Base-by-base conservation (phyloP, 768 basidiomycete species). In the Boletus rubescentipes region DNA sequence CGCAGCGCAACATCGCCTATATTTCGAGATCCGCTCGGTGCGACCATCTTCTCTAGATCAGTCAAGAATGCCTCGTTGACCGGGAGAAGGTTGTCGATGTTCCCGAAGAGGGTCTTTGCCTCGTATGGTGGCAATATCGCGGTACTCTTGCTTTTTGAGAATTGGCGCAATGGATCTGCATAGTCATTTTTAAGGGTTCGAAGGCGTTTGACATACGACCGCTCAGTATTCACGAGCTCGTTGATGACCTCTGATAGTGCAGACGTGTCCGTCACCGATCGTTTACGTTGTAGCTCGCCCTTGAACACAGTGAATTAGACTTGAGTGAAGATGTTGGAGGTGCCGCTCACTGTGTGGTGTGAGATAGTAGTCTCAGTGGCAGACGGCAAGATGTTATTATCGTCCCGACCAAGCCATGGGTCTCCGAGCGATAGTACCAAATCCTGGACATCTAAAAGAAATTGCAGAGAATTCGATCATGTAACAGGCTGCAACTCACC, bases 71-170 rank as follows among this genome's bases (percentile, higher is more conserved):
- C 84, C 63, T 92, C 89, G 63, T 98, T 93, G n/a, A 92, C 89
- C 1, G 86, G 86, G 4, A 98, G 71, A 20, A 99, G 79, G 47
- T 83, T 86, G 69, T 98, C 95, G 46, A 98, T 81, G 72, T 99
- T 98, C 50, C 91, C 92, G 61, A 99, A 98, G 21, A 99, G 79
- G 1, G 84, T 91, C 59, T 91, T 94, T 32, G 95, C 95, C 68
- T 98, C 91, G 68, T 96, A 98, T 20, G 84, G 72, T 1, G 90
- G 87, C 41, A 99, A 81, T 61, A 99, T 91, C 34, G 89, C 85
- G 0, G 91, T 94, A 54, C 88, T 86, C 66, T 91, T 90, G 68
- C 80, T 86, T 50, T 83, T 81, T 20, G 96, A 84, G 67, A 95
- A 99, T 40, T 81, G 81, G 35, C 94, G 84, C 26, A 99, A 76